Evolutionary conservation across 2,329 filamentous ascomycete species (phyloP).

Genomic region (Penicillium hesseltinei): DNA sequence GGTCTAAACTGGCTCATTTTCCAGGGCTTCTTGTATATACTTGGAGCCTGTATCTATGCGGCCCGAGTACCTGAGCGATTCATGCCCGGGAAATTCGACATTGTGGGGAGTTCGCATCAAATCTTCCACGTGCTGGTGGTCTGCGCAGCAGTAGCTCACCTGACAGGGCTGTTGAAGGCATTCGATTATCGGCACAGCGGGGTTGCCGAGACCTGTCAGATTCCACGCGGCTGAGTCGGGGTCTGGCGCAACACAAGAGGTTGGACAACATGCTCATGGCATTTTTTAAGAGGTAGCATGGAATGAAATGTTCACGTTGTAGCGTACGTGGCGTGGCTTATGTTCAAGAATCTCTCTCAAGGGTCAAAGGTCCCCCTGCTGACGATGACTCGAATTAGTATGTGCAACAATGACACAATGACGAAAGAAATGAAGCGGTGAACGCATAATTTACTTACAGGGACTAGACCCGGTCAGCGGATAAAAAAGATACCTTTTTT

Average conservation of each 20-base stretch:
- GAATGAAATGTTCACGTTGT: slow-evolving; percentile 16
- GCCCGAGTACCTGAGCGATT: slow-evolving; percentile 78
- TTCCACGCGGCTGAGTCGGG: slow-evolving; percentile 22
- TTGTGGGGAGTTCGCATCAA: slow-evolving; percentile 91
- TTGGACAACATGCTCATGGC: slow-evolving; percentile 27
- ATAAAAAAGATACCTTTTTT: slow-evolving; percentile 16
- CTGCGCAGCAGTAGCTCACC: slow-evolving; percentile 74
- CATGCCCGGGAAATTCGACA: slow-evolving; percentile 77
- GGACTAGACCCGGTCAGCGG: slow-evolving; percentile 24
- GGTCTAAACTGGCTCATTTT: slow-evolving; percentile 76
- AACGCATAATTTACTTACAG: slow-evolving; percentile 1
- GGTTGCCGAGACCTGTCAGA: slow-evolving; percentile 52
- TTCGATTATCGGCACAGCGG: slow-evolving; percentile 79
- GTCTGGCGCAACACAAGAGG: slow-evolving; percentile 12
- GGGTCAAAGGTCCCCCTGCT: slow-evolving; percentile 18
- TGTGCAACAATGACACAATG: slow-evolving; percentile 29
- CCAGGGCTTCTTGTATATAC: slow-evolving; percentile 80
- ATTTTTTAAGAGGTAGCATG: slow-evolving; percentile 18
- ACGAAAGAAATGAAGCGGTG: slow-evolving; percentile 19
- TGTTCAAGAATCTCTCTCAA: slow-evolving; percentile 3
- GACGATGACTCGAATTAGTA: slow-evolving; percentile 21
- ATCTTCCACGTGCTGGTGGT: slow-evolving; percentile 92
- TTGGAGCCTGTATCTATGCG: slow-evolving; percentile 83
- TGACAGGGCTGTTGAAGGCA: slow-evolving; percentile 76
- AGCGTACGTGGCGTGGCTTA: slow-evolving; percentile 5